These are phyloP conservation scores for Lanzia echinophila DNA, from an alignment of 2,329 filamentous ascomycete species.

Conservation along the genomic window DNA sequence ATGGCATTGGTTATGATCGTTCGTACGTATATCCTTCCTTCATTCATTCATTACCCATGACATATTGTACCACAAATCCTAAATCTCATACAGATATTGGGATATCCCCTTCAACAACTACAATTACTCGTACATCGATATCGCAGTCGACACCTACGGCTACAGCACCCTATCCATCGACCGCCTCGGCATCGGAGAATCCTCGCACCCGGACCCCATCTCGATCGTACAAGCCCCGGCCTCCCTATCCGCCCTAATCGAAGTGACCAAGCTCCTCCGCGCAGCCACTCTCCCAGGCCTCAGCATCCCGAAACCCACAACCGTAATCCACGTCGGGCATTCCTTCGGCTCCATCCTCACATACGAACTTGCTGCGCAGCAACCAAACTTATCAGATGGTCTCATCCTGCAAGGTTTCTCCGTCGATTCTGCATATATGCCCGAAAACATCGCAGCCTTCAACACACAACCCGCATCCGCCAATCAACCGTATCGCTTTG, in stretches of 20 bases:
- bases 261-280: constrained; percentile 1
- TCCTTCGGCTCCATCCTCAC: constrained; percentile 4
- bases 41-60: neutral
- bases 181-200: constrained; percentile 3
- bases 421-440: neutral
- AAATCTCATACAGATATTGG: constrained; percentile 1
- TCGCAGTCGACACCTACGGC: constrained; percentile 4
- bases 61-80: neutral
- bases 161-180: constrained; percentile 7
- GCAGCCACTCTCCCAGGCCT: neutral
- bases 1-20: constrained; percentile 6
- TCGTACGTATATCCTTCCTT: constrained; percentile 1
- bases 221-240: constrained; percentile 2
- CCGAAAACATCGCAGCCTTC: neutral
- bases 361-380: constrained; percentile 1
- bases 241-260: constrained; percentile 1
- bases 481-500: neutral
- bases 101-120: constrained; percentile 1
- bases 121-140: constrained; percentile 6
- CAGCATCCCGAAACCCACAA: neutral
- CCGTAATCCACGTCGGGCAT: constrained; percentile 4
- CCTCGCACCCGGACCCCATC: neutral
- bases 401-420: constrained; percentile 9
- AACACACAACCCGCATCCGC: neutral
- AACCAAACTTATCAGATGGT: constrained; percentile 2